These are phyloP conservation scores for Colletotrichum siamense DNA, from an alignment of 2,329 filamentous ascomycete species.

Conservation along the genomic window DNA sequence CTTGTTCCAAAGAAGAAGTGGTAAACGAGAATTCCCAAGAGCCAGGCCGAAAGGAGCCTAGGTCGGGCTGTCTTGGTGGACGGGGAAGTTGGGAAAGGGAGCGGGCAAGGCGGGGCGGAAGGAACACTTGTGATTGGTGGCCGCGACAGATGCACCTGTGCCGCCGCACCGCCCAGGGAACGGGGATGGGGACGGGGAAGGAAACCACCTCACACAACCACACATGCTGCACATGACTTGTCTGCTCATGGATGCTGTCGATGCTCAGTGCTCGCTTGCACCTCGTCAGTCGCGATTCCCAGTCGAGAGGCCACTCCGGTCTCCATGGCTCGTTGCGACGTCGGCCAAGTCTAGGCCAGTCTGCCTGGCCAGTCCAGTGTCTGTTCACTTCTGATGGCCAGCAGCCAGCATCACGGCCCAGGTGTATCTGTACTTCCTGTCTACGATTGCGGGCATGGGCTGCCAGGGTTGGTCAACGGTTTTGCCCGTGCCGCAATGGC, in stretches of 20 bases:
- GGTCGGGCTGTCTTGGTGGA: constrained; percentile 1
- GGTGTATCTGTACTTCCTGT: background rate
- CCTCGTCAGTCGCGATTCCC: background rate
- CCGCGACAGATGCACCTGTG: background rate
- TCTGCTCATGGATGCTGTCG: background rate
- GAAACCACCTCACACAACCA: background rate
- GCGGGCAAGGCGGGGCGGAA: constrained; percentile 7
- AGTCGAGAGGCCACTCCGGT: background rate
- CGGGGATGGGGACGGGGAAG: background rate
- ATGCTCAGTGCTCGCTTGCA: background rate
- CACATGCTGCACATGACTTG: background rate
- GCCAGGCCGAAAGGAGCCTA: background rate
- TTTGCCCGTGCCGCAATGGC: constrained; percentile 17
- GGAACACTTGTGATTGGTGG: background rate
- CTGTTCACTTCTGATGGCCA: background rate
- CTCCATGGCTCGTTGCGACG: background rate
- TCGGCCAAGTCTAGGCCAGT: background rate
- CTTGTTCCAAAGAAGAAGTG: constrained; percentile 20
- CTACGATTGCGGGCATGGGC: background rate
- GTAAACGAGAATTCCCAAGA: constrained; percentile 18
- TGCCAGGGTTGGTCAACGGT: background rate
- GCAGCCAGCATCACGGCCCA: background rate
- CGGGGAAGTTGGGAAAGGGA: background rate
- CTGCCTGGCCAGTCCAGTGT: background rate
- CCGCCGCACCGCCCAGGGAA: background rate